Conservation (phyloP, 257 asterid species). For the Rauvolfia tetraphylla region DNA sequence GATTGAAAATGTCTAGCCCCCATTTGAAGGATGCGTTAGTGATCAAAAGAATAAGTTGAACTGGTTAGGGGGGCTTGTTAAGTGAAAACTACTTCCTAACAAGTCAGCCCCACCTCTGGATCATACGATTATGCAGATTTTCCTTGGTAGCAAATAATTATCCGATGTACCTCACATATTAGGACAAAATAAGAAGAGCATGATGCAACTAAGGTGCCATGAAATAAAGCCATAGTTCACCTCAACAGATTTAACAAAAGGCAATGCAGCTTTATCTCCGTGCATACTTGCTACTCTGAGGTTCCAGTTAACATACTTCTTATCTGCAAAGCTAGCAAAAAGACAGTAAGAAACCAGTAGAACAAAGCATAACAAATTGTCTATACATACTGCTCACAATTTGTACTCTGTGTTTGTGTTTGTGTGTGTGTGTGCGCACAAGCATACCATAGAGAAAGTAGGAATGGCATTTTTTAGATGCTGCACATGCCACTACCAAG, state of each 20-base stretch:
- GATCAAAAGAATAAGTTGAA: not conserved
- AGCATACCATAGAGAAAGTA: not conserved
- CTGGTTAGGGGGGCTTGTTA: not conserved
- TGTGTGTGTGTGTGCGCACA: not conserved
- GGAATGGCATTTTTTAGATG: not conserved
- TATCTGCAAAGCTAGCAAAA: constrained; percentile 46
- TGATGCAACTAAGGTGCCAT: not conserved
- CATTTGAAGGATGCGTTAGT: not conserved
- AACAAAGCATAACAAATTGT: constrained; percentile 6
- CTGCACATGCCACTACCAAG: not conserved
- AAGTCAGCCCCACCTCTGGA: not conserved
- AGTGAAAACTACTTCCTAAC: not conserved
- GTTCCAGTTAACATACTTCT: constrained; percentile 85
- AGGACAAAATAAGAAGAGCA: not conserved
- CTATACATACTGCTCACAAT: not conserved
- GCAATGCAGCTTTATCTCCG: constrained; percentile 84
- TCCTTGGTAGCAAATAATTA: not conserved
- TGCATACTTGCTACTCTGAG: constrained; percentile 77
- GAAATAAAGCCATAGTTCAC: constrained; percentile 28
- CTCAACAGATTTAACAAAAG: constrained; percentile 76
- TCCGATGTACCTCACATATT: not conserved
- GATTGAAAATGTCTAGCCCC: not conserved
- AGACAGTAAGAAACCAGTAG: constrained; percentile 22
- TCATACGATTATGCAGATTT: too few relatives aligned
- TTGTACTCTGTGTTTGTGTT: not conserved